These are phyloP conservation scores for Diplodia sapinea DNA, from an alignment of 2,329 filamentous ascomycete genomes.

Conservation along the genomic window DNA sequence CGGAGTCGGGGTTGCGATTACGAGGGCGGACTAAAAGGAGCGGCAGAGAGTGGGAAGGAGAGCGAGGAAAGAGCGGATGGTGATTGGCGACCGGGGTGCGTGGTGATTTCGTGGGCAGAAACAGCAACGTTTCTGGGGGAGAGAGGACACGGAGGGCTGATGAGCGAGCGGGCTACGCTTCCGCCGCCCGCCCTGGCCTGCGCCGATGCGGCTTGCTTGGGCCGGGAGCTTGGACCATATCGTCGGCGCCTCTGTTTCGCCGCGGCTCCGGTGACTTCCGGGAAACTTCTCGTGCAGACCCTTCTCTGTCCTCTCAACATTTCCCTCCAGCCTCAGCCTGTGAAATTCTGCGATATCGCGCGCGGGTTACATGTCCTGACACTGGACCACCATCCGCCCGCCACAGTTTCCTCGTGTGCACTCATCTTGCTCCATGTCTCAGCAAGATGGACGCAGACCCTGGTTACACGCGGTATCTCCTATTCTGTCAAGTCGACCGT, in stretches of 20 bases:
- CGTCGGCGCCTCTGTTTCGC: constrained; percentile 11
- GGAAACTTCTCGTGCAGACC: background rate
- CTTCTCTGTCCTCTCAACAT: background rate
- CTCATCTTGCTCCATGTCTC: too few species aligned
- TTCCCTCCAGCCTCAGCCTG: background rate
- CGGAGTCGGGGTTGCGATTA: background rate
- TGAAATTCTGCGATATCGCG: too few species aligned
- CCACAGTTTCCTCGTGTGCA: too few species aligned
- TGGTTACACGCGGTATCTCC: too few species aligned
- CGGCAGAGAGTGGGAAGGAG: constrained; percentile 1
- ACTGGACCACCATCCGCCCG: too few species aligned
- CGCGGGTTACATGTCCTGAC: too few species aligned
- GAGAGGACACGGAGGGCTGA: constrained; percentile 29
- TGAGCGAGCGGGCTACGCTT: constrained; percentile 16
- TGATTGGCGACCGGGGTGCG: constrained; percentile 7
- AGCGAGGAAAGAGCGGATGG: background rate
- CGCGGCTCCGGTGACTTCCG: background rate
- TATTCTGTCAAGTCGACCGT: too few species aligned
- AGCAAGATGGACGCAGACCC: too few species aligned
- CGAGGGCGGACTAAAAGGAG: constrained; percentile 10
- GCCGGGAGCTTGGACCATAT: constrained; percentile 18
- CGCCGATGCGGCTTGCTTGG: background rate
- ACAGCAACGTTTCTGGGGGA: constrained; percentile 10
- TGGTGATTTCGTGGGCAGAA: background rate
- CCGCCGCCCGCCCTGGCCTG: constrained; percentile 19